Conservation (phyloP, 352 stramenopile genomes). For the Elongisporangium anandrum region DNA sequence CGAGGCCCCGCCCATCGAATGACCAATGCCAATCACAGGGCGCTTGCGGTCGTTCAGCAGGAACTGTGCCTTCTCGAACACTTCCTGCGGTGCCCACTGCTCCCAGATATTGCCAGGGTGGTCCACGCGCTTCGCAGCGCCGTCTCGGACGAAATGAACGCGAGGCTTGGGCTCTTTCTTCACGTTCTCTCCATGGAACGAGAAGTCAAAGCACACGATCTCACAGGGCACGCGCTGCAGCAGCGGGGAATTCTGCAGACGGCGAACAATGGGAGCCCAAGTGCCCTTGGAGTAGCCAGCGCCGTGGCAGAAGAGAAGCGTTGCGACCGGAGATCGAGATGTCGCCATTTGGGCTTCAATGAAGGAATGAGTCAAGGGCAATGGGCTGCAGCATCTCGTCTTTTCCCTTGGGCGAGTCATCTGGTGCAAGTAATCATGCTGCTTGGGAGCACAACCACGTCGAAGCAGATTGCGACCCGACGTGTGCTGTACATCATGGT, state of each 20-base stretch:
- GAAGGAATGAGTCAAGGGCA: too few species aligned
- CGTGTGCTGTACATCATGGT: too few species aligned
- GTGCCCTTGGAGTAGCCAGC: conserved; percentile 38
- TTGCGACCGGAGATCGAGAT: conserved; percentile 1
- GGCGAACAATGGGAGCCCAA: conserved; percentile 36
- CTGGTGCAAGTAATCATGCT: too few species aligned
- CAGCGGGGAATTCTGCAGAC: conserved; percentile 13
- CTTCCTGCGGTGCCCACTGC: conserved; percentile 1
- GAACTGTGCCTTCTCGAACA: conserved; percentile 5
- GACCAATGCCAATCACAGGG: conserved; percentile 29
- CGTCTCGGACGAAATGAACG: neutral
- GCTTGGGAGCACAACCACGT: too few species aligned
- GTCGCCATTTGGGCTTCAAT: neutral
- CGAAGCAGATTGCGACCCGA: too few species aligned
- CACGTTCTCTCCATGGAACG: conserved; percentile 32
- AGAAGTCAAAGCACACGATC: conserved; percentile 34
- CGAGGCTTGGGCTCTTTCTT: conserved; percentile 3
- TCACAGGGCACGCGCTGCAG: conserved; percentile 20
- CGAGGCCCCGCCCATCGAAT: conserved; percentile 38
- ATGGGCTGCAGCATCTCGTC: too few species aligned
- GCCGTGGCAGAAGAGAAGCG: conserved; percentile 40
- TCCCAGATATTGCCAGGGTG: conserved; percentile 10
- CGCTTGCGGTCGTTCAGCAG: conserved; percentile 2
- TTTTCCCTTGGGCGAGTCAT: too few species aligned
- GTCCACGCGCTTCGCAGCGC: conserved; percentile 4